Evolutionary conservation across 2,329 filamentous ascomycete genomes (phyloP).

Genomic region (Lizonia empirigonia): DNA sequence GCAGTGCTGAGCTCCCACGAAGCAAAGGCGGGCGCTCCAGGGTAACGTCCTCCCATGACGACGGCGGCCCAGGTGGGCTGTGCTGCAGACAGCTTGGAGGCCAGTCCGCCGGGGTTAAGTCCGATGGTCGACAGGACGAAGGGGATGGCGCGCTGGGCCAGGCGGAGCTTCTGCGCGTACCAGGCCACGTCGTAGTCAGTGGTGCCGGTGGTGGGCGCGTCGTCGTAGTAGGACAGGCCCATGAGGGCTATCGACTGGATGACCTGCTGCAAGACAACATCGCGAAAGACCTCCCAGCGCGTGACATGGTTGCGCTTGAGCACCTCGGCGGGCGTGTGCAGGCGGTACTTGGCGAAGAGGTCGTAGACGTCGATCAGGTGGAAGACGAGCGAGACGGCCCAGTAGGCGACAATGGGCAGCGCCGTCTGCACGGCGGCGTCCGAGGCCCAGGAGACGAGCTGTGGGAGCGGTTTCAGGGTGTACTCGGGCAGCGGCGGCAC

Average conservation of each 20-base stretch:
- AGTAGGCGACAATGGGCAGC: conserved; percentile 83
- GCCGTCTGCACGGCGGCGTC: conserved; percentile 81
- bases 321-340: conserved; percentile 94
- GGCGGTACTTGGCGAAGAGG: conserved; percentile 85
- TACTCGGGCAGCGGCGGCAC: conserved; percentile 89
- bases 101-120: conserved; percentile 75
- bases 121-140: conserved; percentile 72
- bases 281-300: conserved; percentile 82
- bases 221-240: conserved; percentile 72
- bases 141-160: conserved; percentile 80
- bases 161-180: conserved; percentile 82
- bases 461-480: conserved; percentile 69
- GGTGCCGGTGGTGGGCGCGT: conserved; percentile 73
- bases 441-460: conserved; percentile 76
- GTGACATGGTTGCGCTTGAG: conserved; percentile 84
- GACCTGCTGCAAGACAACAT: conserved; percentile 89
- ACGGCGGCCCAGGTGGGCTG: conserved; percentile 77
- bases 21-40: conserved; percentile 77
- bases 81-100: conserved; percentile 72
- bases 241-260: conserved; percentile 80
- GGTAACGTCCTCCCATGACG: conserved; percentile 81
- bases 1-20: conserved; percentile 79
- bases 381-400: conserved; percentile 83
- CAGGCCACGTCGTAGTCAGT: conserved; percentile 86
- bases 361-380: conserved; percentile 86